These are phyloP conservation scores for Lomentospora prolificans DNA, from an alignment of 2,329 filamentous ascomycete species.

Conservation along the genomic window DNA sequence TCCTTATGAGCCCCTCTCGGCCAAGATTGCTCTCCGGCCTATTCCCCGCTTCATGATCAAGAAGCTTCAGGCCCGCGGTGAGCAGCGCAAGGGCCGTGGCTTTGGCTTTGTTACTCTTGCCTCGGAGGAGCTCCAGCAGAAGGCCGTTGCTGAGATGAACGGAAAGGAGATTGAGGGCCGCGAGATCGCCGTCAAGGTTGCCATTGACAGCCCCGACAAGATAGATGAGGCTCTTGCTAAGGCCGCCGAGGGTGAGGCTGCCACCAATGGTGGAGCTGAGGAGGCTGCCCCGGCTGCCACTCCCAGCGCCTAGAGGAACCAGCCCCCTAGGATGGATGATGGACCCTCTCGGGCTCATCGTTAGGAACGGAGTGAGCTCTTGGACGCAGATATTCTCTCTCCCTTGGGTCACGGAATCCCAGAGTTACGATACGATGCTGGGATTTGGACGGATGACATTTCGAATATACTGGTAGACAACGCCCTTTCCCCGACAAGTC, in stretches of 20 bases:
- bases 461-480: conserved; percentile 2
- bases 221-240: conserved; percentile 55
- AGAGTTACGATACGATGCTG: conserved; percentile 4
- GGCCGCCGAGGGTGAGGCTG: conserved; percentile 20
- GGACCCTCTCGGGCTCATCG: background rate
- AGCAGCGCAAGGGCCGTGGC: conserved; percentile 96
- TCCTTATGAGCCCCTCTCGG: conserved; percentile 82
- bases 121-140: conserved; percentile 92
- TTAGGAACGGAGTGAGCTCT: background rate
- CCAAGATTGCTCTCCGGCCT: conserved; percentile 96
- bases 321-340: conserved; percentile 2
- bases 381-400: background rate
- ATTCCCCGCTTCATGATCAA: conserved; percentile 99
- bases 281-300: conserved; percentile 18
- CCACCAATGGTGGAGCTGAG: conserved; percentile 32
- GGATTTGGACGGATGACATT: conserved; percentile 2
- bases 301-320: conserved; percentile 18
- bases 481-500: background rate
- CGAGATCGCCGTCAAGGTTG: conserved; percentile 99
- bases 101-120: conserved; percentile 97
- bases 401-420: background rate
- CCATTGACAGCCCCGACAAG: conserved; percentile 98
- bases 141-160: conserved; percentile 97
- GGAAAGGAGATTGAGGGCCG: conserved; percentile 98
- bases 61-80: conserved; percentile 96